Conservation (phyloP, 495 filamentous ascomycete genomes). For the Mycothermus thermophilus region DNA sequence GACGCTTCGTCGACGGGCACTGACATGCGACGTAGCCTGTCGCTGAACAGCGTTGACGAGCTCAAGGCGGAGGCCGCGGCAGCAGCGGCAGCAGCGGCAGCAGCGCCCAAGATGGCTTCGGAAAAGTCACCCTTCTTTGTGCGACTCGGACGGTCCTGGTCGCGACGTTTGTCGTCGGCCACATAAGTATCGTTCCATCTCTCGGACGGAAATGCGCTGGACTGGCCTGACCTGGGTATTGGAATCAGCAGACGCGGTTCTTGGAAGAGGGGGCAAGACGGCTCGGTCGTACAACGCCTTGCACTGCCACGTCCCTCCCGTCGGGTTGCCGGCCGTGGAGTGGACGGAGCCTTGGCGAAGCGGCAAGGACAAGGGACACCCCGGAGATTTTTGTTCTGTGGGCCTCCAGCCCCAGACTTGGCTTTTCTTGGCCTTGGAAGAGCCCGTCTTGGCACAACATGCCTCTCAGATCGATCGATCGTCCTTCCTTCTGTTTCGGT, state of each 20-base stretch:
- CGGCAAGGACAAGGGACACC: conserved; percentile 3
- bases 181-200: not conserved
- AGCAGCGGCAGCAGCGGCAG: too few species aligned
- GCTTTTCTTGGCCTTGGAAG: conserved; percentile 8
- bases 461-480: too few species aligned
- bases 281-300: not conserved
- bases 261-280: not conserved
- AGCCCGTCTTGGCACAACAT: too few species aligned
- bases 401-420: conserved; percentile 2
- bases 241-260: not conserved
- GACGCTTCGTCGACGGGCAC: not conserved
- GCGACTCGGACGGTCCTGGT: conserved; percentile 13
- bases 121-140: conserved; percentile 8
- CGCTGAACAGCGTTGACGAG: conserved; percentile 12
- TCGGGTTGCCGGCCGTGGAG: not conserved
- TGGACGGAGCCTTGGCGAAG: not conserved
- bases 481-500: too few species aligned
- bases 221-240: not conserved
- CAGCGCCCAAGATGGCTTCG: conserved; percentile 2
- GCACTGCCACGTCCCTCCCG: conserved; percentile 9
- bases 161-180: conserved; percentile 9
- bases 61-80: too few species aligned
- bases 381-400: not conserved
- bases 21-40: conserved; percentile 10
- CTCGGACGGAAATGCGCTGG: not conserved